phyloP scores from a whole-genome alignment of 202 grass and related monocot genomes.

The Elaeis oleifera region DNA sequence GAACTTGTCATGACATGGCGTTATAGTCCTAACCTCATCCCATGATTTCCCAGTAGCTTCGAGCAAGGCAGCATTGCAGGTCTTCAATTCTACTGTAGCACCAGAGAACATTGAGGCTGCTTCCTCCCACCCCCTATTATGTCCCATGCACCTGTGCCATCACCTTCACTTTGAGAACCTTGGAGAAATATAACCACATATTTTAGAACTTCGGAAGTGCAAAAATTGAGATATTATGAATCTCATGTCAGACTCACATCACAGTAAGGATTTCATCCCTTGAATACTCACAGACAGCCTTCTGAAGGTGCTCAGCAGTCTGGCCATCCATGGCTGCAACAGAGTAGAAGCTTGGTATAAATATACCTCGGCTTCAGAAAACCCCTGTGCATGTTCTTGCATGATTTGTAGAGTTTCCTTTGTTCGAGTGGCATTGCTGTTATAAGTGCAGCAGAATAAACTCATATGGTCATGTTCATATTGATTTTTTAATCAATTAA shows the following conservation, averaged over 20 bases:
- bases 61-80: constrained; percentile 83
- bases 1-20: background rate
- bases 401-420: constrained; percentile 87
- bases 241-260: constrained; percentile 38
- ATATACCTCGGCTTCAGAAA: constrained; percentile 59
- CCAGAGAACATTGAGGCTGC: constrained; percentile 93
- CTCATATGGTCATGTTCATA: background rate
- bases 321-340: constrained; percentile 98
- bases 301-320: constrained; percentile 88
- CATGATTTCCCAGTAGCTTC: constrained; percentile 82
- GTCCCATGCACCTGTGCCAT: constrained; percentile 86
- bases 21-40: constrained; percentile 46
- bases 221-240: too few species aligned
- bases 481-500: background rate
- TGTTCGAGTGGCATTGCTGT: constrained; percentile 74
- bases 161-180: constrained; percentile 16
- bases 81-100: constrained; percentile 54
- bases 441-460: constrained; percentile 6
- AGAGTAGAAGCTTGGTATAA: constrained; percentile 91
- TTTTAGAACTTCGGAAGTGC: too few species aligned
- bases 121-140: constrained; percentile 98
- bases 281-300: constrained; percentile 69
- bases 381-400: constrained; percentile 59
- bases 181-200: background rate
- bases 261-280: constrained; percentile 75